These are phyloP conservation scores for Trichoderma atroviride DNA, from an alignment of 2,329 filamentous ascomycete species.

Conservation along the genomic window DNA sequence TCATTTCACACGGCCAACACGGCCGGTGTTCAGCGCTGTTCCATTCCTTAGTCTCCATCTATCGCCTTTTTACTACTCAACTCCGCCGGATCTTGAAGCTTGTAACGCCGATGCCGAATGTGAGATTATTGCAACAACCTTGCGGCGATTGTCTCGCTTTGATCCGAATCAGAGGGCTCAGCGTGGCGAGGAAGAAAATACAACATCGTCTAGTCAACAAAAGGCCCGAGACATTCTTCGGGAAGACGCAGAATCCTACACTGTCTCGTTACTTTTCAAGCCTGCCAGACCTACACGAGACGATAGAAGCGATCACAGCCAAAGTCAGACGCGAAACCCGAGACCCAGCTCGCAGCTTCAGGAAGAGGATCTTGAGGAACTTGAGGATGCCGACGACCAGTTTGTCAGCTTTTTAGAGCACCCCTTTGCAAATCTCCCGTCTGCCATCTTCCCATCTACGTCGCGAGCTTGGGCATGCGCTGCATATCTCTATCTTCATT, in stretches of 20 bases:
- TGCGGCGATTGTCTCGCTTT: not conserved
- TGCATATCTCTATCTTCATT: not conserved
- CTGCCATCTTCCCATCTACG: conserved; percentile 1
- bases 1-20: not conserved
- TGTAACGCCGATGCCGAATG: not conserved
- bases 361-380: not conserved
- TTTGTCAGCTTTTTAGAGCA: not conserved
- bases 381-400: not conserved
- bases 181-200: not conserved
- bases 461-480: conserved; percentile 8
- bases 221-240: not conserved
- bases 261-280: not conserved
- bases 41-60: conserved; percentile 6
- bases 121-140: not conserved
- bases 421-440: not conserved
- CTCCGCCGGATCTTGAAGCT: not conserved
- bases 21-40: conserved; percentile 5
- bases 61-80: conserved; percentile 2
- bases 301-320: not conserved
- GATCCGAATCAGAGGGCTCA: not conserved
- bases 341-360: not conserved
- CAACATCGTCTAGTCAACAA: not conserved
- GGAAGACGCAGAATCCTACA: not conserved
- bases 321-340: not conserved
- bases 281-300: not conserved